Base-by-base conservation (phyloP, 352 stramenopile species). In the Phytophthora sansomeana region DNA sequence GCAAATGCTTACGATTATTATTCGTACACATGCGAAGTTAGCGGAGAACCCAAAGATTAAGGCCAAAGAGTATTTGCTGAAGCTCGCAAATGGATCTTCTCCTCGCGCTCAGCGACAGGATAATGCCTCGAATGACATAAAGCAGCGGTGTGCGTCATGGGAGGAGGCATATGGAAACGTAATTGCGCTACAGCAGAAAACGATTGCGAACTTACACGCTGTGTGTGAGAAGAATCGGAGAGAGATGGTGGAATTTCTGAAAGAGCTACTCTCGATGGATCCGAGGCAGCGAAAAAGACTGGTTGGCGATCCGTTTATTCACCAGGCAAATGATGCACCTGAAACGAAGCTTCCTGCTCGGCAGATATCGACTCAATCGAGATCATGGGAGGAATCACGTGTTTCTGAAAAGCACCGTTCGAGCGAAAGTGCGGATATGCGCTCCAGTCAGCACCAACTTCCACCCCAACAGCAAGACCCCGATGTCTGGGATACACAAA, bases 161-260 rank as follows among this genome's bases (percentile, higher is more conserved):
- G 74, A 92, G 64, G 80, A 93, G 71, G 88, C 85, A 1, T 95
- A 90, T n/a, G 71, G 44, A 1, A 89, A 79, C n/a, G 81, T 96
- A 0, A 77, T 93, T 16, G 68, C 81, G 24, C 54, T 95, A 4
- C 88, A 96, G 61, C 88, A 95, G 38, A 83, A 95, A 42, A 91
- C 83, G 0, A 85, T 94, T 29, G 80, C 73, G 6, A 84, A 77
- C 21, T 66, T 93, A 5, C 72, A 78, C 4, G 72, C 77, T 4
- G 26, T 88, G 14, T 93, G 85, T 19, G 83, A 88, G 8, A 76
- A 79, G 9, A 75, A 80, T 30, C 63, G 74, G 11, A 64, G 63
- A 14, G 75, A 80, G 1, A 81, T 80, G 28, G 60, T 87, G 0
- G 68, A 85, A 6, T 74, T 72, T 28, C 65, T 94, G 17, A 90